phyloP scores from a whole-genome alignment of 768 basidiomycete genomes.

The Trametes punicea region DNA sequence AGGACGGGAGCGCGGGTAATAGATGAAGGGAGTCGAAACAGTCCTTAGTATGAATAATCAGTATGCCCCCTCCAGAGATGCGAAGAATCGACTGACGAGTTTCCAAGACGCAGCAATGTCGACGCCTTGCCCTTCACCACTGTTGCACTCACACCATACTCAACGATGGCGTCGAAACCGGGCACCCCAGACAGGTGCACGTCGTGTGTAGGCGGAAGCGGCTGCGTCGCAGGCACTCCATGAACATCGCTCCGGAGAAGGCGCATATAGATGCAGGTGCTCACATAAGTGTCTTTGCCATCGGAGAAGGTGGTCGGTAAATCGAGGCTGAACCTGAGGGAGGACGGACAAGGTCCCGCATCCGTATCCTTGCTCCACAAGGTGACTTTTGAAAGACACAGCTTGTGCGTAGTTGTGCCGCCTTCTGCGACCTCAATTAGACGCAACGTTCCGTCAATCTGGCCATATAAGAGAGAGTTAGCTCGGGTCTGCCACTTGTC shows the following conservation, averaged over 20 bases:
- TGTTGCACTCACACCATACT: constrained; percentile 55
- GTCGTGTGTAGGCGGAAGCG: constrained; percentile 67
- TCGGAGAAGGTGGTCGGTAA: constrained; percentile 59
- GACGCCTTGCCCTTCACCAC: constrained; percentile 54
- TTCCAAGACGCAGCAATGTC: constrained; percentile 46
- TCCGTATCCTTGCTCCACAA: constrained; percentile 57
- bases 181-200: constrained; percentile 69
- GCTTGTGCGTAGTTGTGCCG: constrained; percentile 49
- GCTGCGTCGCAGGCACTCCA: constrained; percentile 36
- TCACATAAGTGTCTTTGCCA: constrained; percentile 56
- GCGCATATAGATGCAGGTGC: constrained; percentile 20
- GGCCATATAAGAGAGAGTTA: constrained; percentile 3
- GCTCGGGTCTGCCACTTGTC: not conserved
- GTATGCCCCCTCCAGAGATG: not conserved
- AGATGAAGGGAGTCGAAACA: constrained; percentile 59
- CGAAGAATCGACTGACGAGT: constrained; percentile 41
- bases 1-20: constrained; percentile 65
- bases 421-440: constrained; percentile 65
- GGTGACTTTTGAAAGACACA: constrained; percentile 49
- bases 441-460: constrained; percentile 61
- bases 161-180: constrained; percentile 64
- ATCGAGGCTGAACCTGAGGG: constrained; percentile 49
- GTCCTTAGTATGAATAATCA: constrained; percentile 27
- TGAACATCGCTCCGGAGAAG: not conserved
- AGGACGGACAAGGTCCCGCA: constrained; percentile 45